Evolutionary conservation across 2,329 filamentous ascomycete genomes (phyloP), one percentile per base, ranked within the genome.

Genomic region (Alternaria infectoria): DNA sequence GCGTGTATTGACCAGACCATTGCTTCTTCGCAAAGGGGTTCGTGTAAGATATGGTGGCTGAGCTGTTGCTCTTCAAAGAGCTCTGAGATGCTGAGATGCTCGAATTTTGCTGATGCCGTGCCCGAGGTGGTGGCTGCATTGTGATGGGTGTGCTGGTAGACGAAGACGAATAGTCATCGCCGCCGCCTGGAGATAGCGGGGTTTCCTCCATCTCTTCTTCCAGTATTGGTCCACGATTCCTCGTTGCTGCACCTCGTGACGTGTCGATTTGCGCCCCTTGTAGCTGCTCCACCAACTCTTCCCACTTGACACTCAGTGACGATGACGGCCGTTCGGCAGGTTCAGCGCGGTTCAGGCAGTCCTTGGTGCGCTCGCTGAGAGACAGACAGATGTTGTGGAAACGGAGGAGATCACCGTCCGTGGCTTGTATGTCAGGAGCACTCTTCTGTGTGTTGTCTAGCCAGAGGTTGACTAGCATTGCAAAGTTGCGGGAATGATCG

Each of bases 401-500:
- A 8, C 77, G 77, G 7, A 80, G 72, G 7, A 86, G 77, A 62
- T 86, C 83, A 44, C 82, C 83, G 30, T 84, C 82, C 1, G 77
- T 69, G 0, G 75, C 65, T 57, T 80, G 69, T 11, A 83, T 78
- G 52, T 81, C 81, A 26, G 75, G 74, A 5, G 79, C 74, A 21
- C 68, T 74, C 49, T 78, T 75, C 36, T 71, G 61, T 2, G 80
- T 80, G 52, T 84, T 80, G 52, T 93, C 90, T 0, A 91, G 85
- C 92, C 92, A 96, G 12, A 96, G 83, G 72, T 91, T 91, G 21
- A 97, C 90, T 17, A 99, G 82, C 40, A 90, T 90, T 0, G 96
- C 93, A 71, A 94, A 93, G 71, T 92, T 94, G 65, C 93, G 89
- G 8, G 93, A 89, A 66, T 94, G 90, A 71, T 99, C 96, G 65